A percentile compares a stretch with the other conserved stretches of the same genome.
Evolutionary conservation across 441 rosid species (phyloP).

Genomic region (Sinapis alba): DNA sequence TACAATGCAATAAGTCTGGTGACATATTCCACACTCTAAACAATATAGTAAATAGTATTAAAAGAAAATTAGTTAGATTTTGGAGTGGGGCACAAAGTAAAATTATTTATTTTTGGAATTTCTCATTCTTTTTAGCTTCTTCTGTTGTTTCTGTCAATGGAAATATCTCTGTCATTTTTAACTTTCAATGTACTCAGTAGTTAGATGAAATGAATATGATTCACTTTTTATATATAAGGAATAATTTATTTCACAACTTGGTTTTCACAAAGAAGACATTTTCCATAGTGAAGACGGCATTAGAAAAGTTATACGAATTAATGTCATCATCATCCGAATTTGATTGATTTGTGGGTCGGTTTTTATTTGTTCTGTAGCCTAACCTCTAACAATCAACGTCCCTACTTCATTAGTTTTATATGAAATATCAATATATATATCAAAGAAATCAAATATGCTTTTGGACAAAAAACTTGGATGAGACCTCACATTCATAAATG

Average conservation of each 20-base stretch:
- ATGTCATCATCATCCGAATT: constrained; percentile 25
- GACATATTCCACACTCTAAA: constrained; percentile 31
- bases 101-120: background rate
- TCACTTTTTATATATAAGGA: background rate
- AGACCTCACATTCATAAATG: constrained; percentile 35
- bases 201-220: constrained; percentile 17
- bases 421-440: background rate
- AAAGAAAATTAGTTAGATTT: constrained; percentile 14
- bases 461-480: constrained; percentile 26
- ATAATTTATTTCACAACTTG: constrained; percentile 30
- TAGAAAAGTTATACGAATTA: constrained; percentile 21
- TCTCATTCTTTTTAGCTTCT: background rate
- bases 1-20: constrained; percentile 19
- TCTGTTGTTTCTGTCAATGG: background rate
- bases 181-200: constrained; percentile 22
- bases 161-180: constrained; percentile 15
- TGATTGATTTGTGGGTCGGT: constrained; percentile 38
- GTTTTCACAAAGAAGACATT: background rate
- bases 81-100: constrained; percentile 21
- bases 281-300: constrained; percentile 23
- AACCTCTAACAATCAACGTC: constrained; percentile 41
- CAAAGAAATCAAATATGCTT: constrained; percentile 23
- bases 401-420: constrained; percentile 24
- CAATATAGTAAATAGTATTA: constrained; percentile 14
- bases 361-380: constrained; percentile 33